Conservation (phyloP, 2,329 filamentous ascomycete genomes). For the Ophiostoma perfectum region DNA sequence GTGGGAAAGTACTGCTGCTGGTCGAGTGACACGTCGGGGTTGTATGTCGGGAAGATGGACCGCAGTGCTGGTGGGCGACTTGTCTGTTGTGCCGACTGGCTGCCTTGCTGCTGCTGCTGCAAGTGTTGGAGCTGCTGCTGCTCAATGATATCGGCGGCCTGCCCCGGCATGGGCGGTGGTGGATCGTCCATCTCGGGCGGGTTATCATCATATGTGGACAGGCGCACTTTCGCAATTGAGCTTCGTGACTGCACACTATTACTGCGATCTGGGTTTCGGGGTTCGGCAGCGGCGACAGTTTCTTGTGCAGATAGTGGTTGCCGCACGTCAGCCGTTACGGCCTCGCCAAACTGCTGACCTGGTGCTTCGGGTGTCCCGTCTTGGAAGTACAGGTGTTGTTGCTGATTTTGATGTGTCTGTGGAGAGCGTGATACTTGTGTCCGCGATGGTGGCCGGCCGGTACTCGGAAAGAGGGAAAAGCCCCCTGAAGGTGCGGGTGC, state of each 20-base stretch:
- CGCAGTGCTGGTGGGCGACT: conserved; percentile 46
- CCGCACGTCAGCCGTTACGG: conserved; percentile 29
- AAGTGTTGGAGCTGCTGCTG: conserved; percentile 17
- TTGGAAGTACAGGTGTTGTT: conserved; percentile 6
- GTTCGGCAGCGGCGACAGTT: not conserved
- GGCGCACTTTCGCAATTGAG: conserved; percentile 53
- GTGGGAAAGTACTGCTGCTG: conserved; percentile 67
- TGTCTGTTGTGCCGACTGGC: conserved; percentile 23
- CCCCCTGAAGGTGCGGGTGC: conserved; percentile 40
- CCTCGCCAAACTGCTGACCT: conserved; percentile 24
- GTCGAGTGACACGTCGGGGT: conserved; percentile 59
- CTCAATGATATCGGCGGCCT: conserved; percentile 11
- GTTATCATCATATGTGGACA: conserved; percentile 31
- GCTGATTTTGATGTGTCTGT: conserved; percentile 35
- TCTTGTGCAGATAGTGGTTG: conserved; percentile 37
- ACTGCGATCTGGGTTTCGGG: conserved; percentile 32
- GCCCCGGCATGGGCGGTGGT: conserved; percentile 22
- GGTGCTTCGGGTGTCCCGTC: not conserved
- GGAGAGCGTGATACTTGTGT: conserved; percentile 39
- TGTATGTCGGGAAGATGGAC: conserved; percentile 73
- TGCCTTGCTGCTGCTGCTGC: conserved; percentile 17
- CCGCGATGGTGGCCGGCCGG: conserved; percentile 42
- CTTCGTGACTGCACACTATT: conserved; percentile 47
- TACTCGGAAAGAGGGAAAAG: conserved; percentile 55
- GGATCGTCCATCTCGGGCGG: conserved; percentile 24